Evolutionary conservation across 805 yeast species (phyloP), one percentile per base, ranked within the genome.

Genomic region (Cyberlindnera veronae): DNA sequence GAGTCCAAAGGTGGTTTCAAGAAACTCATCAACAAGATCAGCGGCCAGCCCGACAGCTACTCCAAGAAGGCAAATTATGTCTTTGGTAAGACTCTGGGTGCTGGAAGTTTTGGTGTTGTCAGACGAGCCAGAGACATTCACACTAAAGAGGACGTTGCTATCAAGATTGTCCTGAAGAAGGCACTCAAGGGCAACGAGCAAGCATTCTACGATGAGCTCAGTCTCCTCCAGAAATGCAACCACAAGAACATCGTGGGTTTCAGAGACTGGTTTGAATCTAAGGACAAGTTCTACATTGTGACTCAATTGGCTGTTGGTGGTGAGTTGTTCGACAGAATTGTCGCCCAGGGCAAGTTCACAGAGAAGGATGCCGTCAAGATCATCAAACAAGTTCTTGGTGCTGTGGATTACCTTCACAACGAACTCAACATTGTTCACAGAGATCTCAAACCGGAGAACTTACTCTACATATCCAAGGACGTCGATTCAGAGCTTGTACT

Each of bases 251-350:
- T 91, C 52, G 95, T 91, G n/a, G 78, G 81, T 28, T 82, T 91
- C 58, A 72, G 81, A 38, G 96, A 89, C 60, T 91, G 95, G 91
- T 91, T 91, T 60, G 97, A 91, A 66, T 77, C 88, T 21, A 84
- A 77, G 61, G 96, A 89, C 54, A 91, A 91, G 66, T 89, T 86
- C 63, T 91, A 87, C 58, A 83, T 91, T 43, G 96, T 88, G 15
- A 91, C 97, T 2, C 96, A 91, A 61, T 69, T 91, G 56, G 97
- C 97, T 18, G 83, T 89, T 2, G 99, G 99, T 22, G 99, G 99
- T 36, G 99, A 91, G 62, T 67, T 91, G 42, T 91, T 91, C 58
- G 96, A 90, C 47, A 68, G 97, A 39, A 88, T 91, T 47, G 74
- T 89, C 29, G 68, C 77, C 35, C 70, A 80, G 54, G 96, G 97